Percentiles rank a stretch among this genome's conserved stretches.
Conservation (phyloP, 2,329 filamentous ascomycete species). For the Aspergillus tamarii region DNA sequence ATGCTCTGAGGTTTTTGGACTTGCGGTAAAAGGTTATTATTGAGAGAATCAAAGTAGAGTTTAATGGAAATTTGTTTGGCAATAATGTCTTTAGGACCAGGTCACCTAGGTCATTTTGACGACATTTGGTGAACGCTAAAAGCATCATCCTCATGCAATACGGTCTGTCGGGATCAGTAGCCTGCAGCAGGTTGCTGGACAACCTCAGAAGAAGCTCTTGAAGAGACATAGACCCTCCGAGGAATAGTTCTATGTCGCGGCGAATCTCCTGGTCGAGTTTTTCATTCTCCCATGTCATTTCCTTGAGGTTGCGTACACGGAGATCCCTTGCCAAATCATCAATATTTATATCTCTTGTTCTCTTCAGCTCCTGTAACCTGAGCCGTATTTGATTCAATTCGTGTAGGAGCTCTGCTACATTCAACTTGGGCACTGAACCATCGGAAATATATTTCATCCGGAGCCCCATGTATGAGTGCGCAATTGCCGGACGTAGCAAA, state of each 20-base stretch:
- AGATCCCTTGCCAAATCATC: slow-evolving; percentile 38
- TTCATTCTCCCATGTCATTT: slow-evolving; percentile 21
- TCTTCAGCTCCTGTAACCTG: slow-evolving; percentile 37
- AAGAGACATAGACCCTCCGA: slow-evolving; percentile 34
- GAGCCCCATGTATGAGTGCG: slow-evolving; percentile 41
- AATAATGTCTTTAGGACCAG: slow-evolving; percentile 43
- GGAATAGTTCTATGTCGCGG: slow-evolving; percentile 33
- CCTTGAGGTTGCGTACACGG: slow-evolving; percentile 21
- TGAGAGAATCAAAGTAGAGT: slow-evolving; percentile 38
- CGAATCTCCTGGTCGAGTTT: slow-evolving; percentile 34
- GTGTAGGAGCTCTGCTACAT: slow-evolving; percentile 35
- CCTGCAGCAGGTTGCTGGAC: slow-evolving; percentile 39
- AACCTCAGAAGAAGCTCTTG: slow-evolving; percentile 40
- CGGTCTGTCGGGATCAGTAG: slow-evolving; percentile 41
- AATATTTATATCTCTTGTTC: slow-evolving; percentile 26
- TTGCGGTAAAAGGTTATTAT: slow-evolving; percentile 44
- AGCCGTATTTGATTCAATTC: slow-evolving; percentile 38
- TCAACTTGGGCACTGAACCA: slow-evolving; percentile 31
- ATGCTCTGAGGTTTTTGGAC: slow-evolving; percentile 44
- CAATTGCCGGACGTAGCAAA: slow-evolving; percentile 42
- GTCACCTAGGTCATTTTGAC: slow-evolving; percentile 45
- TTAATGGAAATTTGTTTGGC: slow-evolving; percentile 42
- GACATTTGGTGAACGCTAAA: slow-evolving; percentile 40
- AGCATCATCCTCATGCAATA: slow-evolving; percentile 39
- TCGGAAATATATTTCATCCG: slow-evolving; percentile 36